These are phyloP conservation scores for Rubroshorea leprosula DNA, from an alignment of 345 rosid genomes.

Conservation along the genomic window DNA sequence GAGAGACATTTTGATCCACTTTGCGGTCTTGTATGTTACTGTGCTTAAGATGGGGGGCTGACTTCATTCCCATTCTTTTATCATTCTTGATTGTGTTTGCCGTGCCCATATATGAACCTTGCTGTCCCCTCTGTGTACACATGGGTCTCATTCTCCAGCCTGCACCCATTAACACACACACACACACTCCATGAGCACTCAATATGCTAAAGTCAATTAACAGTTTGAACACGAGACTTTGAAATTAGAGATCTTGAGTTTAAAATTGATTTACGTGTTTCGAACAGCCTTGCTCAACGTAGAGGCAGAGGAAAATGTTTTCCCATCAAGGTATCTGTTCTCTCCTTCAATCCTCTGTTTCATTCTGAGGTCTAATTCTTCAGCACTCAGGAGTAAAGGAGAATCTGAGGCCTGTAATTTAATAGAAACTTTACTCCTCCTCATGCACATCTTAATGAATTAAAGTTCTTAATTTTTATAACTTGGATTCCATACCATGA, in stretches of 20 bases:
- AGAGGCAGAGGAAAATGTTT: slow-evolving; percentile 44
- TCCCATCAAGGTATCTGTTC: slow-evolving; percentile 49
- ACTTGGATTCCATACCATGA: slow-evolving; percentile 46
- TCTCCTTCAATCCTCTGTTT: slow-evolving; percentile 47
- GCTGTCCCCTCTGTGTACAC: slow-evolving; percentile 58
- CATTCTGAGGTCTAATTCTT: slow-evolving; percentile 42
- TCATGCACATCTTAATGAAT: too few species aligned
- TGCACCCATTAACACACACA: slow-evolving; percentile 25
- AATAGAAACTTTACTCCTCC: not conserved
- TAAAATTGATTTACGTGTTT: slow-evolving; percentile 39
- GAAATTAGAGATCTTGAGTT: too few species aligned
- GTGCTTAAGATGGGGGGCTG: slow-evolving; percentile 6
- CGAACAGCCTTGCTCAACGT: slow-evolving; percentile 50
- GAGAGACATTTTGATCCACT: not conserved
- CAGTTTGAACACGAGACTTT: too few species aligned
- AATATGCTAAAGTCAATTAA: too few species aligned
- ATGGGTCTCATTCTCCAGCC: slow-evolving; percentile 52
- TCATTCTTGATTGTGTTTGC: slow-evolving; percentile 33
- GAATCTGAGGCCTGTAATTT: slow-evolving; percentile 48
- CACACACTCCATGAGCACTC: too few species aligned
- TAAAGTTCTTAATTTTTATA: too few species aligned
- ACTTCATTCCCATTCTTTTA: not conserved
- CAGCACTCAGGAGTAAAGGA: slow-evolving; percentile 33
- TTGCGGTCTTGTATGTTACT: slow-evolving; percentile 14
- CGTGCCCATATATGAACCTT: slow-evolving; percentile 59